Base-by-base conservation (phyloP, 208 protist species). In the Acanthamoeba lenticulata region DNA sequence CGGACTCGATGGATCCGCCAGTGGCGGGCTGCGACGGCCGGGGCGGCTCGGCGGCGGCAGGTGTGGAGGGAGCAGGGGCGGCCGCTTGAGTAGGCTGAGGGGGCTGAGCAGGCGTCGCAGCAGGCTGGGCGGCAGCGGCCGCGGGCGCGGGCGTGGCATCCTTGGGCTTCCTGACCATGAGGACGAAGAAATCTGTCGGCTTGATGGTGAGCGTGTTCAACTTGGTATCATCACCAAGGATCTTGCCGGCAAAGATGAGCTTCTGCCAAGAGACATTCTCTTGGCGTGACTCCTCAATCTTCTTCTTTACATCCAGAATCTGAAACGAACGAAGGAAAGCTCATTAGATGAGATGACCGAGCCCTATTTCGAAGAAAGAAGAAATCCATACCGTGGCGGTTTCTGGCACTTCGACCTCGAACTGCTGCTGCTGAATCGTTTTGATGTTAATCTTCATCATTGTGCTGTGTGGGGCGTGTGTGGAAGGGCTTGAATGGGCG, bases 121-220 rank as follows among this genome's bases (percentile, higher is more conserved):
- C 44, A 42, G 67, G 34, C 52, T 92, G 69, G 21, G 96, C 38
- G 27, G 90, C 62, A 42, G 94, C 40, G 47, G 85, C 93, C 4
- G 93, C 21, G 21, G 93, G 15, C 9, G 92, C 92, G 42, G 32
- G 40, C 19, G 85, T 45, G 24, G 57, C 85, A 6, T 49, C 69
- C 72, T 60, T 49, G 21, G 92, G 92, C 92, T 94, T 45, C 27
- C 67, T 85, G 4, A 94, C 90, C 94, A 95, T 95, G 11, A 95
- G 29, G 32, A 95, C 90, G 45, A 95, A 34, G 49, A 94, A 94
- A 42, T 81, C 89, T 21, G 32, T 74, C 7, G 93, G 81, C 42
- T 94, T 94, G 7, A 95, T 65, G 42, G 9, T 60, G 88, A 77
- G 42, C 5, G 47, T 55, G 40, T 74, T 49, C 4, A 92, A 52